These are phyloP conservation scores for Colletotrichum sp. DNA, from an alignment of 2,329 filamentous ascomycete genomes.

Conservation along the genomic window DNA sequence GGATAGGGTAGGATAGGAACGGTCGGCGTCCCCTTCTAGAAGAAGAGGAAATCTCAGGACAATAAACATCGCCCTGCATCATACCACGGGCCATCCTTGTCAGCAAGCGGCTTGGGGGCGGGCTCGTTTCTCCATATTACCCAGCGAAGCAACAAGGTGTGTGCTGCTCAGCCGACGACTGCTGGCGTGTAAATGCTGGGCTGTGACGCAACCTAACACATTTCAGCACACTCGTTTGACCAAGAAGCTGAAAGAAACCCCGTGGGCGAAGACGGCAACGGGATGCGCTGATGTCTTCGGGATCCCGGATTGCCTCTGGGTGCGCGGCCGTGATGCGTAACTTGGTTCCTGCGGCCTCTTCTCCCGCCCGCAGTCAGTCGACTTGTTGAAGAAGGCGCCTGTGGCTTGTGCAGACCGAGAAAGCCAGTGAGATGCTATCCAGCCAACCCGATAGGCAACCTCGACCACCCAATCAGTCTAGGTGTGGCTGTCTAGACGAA, in stretches of 20 bases:
- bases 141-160: neutral
- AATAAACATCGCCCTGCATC: slow-evolving; percentile 1
- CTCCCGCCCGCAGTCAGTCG: neutral
- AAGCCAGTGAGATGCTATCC: neutral
- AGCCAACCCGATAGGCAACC: neutral
- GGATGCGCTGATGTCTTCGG: neutral
- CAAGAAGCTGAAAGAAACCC: neutral
- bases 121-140: neutral
- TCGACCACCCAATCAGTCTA: neutral
- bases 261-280: neutral
- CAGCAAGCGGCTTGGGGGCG: neutral
- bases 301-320: neutral
- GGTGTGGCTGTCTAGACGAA: neutral
- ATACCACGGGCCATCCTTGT: slow-evolving; percentile 1
- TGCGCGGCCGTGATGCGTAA: neutral
- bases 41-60: neutral
- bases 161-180: neutral
- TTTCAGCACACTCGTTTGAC: neutral
- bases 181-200: neutral
- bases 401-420: neutral
- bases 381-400: neutral
- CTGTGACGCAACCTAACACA: slow-evolving; percentile 1
- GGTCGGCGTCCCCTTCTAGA: neutral
- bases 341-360: neutral
- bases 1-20: neutral